Base-by-base conservation (phyloP, 768 basidiomycete genomes). In the Lepiota brunneoincarnata region DNA sequence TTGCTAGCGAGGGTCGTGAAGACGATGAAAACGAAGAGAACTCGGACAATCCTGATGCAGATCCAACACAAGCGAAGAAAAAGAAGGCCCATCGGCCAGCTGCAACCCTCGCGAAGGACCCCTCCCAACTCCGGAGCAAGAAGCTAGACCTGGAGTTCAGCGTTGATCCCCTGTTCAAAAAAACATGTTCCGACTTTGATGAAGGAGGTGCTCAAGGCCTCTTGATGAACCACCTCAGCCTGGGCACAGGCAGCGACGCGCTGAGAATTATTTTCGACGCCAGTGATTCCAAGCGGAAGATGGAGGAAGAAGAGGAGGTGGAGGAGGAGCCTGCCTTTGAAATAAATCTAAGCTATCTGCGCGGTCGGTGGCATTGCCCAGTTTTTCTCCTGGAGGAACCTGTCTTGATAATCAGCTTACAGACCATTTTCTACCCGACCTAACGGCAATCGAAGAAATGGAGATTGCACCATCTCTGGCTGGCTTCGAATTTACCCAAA, bases 121-220 rank as follows among this genome's bases (percentile, higher is more conserved):
- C 86, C 31, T 69, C 80, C 0, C 85, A 92, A 53, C 76, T 99
- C 17, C 82, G 86, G 59, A 89, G 83, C 72, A 98, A 99, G 76
- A 93, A 96, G 64, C 78, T 93, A 41, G 97, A 99, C 55, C 80
- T 98, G 28, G 97, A 98, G 66, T 97, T 97, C 69, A 87, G 84
- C 41, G 93, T 99, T 24, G 97, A 99, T 65, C 97, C 97, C 1
- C 77, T 99, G 31, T 99, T 99, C 75, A 90, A 83, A 73, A 99
- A 99, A 77, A 98, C 97, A 2, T 92, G 88, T 63, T 96, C 92
- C 20, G 97, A 99, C 65, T 98, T 99, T 63, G 97, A 99, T 67
- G 97, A 99, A 69, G 97, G 95, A 38, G 96, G 97, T 44, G 97
- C 97, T 0, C 87, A 91, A 56, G 97, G 97, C 10, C 72, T 99